phyloP scores from a whole-genome alignment of 768 basidiomycete species.

The button mushroom (Agaricus bisporus) region DNA sequence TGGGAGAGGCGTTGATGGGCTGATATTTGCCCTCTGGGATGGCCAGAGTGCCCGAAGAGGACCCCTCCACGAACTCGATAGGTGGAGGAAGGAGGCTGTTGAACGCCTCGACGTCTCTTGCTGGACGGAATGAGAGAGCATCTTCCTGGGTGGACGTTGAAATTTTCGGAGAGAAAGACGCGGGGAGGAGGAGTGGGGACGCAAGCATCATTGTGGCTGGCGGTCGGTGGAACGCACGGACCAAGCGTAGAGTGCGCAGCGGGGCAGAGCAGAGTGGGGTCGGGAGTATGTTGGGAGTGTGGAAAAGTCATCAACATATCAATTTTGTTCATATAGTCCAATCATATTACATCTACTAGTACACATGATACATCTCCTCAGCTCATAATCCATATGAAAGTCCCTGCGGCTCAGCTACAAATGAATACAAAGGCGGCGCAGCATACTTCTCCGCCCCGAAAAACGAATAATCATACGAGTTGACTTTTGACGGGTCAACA shows the following conservation, averaged over 20 bases:
- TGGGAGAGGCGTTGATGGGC: slow-evolving; percentile 69
- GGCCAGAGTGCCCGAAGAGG: slow-evolving; percentile 68
- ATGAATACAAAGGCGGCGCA: slow-evolving; percentile 5
- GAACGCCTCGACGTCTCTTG: slow-evolving; percentile 69
- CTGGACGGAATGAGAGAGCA: slow-evolving; percentile 52
- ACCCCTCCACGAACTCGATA: slow-evolving; percentile 80
- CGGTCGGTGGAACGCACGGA: slow-evolving; percentile 3
- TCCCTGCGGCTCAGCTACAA: not conserved
- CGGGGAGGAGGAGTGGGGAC: slow-evolving; percentile 49
- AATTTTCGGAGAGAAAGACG: slow-evolving; percentile 28
- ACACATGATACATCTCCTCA: not conserved
- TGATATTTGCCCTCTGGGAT: slow-evolving; percentile 74
- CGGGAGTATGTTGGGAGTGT: not conserved
- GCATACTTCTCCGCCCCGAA: not conserved
- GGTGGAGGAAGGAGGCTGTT: slow-evolving; percentile 75
- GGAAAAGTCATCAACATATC: slow-evolving; percentile 4
- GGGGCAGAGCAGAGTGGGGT: not conserved
- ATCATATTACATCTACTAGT: not conserved
- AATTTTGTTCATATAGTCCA: slow-evolving; percentile 8
- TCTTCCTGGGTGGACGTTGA: slow-evolving; percentile 45
- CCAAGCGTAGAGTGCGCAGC: not conserved
- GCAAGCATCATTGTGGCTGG: slow-evolving; percentile 52
- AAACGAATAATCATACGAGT: slow-evolving; percentile 5
- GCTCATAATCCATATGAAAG: not conserved
- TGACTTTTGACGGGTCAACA: slow-evolving; percentile 3